Conservation (phyloP, 2,329 filamentous ascomycete genomes). For the Colletotrichum sp. region DNA sequence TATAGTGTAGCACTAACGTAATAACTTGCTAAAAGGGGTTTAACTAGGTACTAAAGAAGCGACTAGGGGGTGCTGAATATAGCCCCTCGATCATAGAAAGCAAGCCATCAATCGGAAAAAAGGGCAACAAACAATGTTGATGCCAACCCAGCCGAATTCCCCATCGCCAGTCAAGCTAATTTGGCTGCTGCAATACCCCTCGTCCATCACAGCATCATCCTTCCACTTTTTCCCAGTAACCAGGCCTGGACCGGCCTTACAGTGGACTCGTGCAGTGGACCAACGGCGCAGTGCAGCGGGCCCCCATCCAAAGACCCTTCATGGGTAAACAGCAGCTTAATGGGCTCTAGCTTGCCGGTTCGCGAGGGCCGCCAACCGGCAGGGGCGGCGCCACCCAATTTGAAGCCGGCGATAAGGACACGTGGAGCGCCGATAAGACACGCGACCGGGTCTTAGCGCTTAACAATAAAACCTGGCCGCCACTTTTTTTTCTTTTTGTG, state of each 20-base stretch:
- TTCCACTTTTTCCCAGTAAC: not conserved
- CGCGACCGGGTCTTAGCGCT: not conserved
- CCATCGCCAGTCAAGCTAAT: not conserved
- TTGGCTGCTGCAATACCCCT: not conserved
- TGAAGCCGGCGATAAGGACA: conserved; percentile 15
- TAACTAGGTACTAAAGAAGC: accelerated
- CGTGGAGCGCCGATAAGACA: conserved; percentile 17
- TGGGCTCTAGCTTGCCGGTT: not conserved
- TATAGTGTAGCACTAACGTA: too few species aligned
- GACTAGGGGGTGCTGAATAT: too few species aligned
- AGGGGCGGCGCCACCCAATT: not conserved
- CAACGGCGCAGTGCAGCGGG: not conserved
- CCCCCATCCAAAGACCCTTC: not conserved
- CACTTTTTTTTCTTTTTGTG: not conserved
- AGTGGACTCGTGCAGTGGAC: not conserved
- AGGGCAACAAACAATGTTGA: not conserved
- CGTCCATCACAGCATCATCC: not conserved
- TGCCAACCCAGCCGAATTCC: not conserved
- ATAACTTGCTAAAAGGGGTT: too few species aligned
- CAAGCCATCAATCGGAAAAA: not conserved
- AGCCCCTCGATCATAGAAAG: not conserved
- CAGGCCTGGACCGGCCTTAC: not conserved
- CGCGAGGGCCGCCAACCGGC: conserved; percentile 8
- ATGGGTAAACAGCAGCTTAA: not conserved
- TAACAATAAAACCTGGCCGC: not conserved